Base-by-base conservation (phyloP, 139 green algal species). In the Eudorina sp. region DNA sequence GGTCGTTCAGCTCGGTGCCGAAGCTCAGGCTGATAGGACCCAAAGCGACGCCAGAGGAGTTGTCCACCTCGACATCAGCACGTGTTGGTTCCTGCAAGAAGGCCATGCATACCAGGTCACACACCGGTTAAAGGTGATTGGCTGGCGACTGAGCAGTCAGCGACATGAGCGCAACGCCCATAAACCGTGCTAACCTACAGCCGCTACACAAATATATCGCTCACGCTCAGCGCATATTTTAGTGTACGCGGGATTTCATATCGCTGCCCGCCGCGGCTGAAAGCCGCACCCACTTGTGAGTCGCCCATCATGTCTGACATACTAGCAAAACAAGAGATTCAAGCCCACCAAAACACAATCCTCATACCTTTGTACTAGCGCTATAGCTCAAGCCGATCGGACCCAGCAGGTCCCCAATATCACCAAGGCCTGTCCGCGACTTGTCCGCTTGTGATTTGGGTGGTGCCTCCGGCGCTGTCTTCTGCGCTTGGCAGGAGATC, bases 11-110 rank as follows among this genome's bases (percentile, higher is more conserved):
- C n/a, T 38, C 74, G 16, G 34, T 73, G 34, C 73, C 86, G 89
- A 90, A 92, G n/a, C 72, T 95, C 34, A 97, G 84, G 45, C 94
- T 93, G 75, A 97, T 97, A 78, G 94, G 94, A 4, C 94, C 94
- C 53, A 97, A 81, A 51, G 76, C 88, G 25, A 89, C 77, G 0
- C 51, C 77, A 11, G 77, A 53, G 11, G 77, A 66, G 31, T 74
- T 58, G 29, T 85, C 58, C 16, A 74, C 78, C 8, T 85, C 55
- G 6, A 74, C 78, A 40, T 55, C 38, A 4, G 53, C 62, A 34
- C 62, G 62, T 11, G 4, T 72, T 5, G 19, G 2, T 34, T 72
- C 62, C 62, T 72, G n/a, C n/a, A n/a, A n/a, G n/a, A n/a, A n/a
- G n/a, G n/a, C n/a, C n/a, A n/a, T n/a, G n/a, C n/a, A n/a, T n/a